Base-by-base conservation (phyloP, 768 basidiomycete genomes). In the Gymnopilus dilepis region DNA sequence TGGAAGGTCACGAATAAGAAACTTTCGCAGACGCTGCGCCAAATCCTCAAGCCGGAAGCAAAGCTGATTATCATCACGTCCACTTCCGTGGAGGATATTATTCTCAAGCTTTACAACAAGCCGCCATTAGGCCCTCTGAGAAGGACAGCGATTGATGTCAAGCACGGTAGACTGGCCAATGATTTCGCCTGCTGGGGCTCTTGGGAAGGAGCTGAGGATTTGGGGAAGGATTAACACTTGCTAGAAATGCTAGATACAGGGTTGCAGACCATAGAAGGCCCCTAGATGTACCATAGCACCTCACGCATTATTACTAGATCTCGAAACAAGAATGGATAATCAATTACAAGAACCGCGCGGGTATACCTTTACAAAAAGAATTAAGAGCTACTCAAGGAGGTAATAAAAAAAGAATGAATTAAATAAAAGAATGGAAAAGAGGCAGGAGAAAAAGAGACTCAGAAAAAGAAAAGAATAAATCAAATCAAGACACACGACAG, bases 401-500 rank as follows among this genome's bases (percentile, higher is more conserved):
- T 19, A 59, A 22, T 37, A 56, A 43, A 47, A 30, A 30, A 38
- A 6, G 34, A 6, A n/a, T 30, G 43, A 56, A 21, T 54, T 55
- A 45, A 28, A 38, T 33, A 22, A 58, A 48, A 40, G 37, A 42
- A 54, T 21, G 28, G 41, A 30, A 33, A 28, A 54, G 37, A 38
- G 19, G 31, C 30, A 56, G 53, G 48, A 63, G 21, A 21, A 59
- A 24, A n/a, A 63, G 21, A 21, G 56, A 24, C 9, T 26, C 51
- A 50, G 43, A 45, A 43, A 45, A 42, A 42, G 31, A 26, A 26
- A 56, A 38, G 51, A 34, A 41, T 19, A 26, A 11, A 38, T 34
- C 41, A 62, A 51, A 33, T 50, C 60, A 87, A 71, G 30, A 90
- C 85, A 77, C 85, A 84, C 2, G 72, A 77, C 68, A 85, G 69